Evolutionary conservation across 2,329 filamentous ascomycete genomes (phyloP), one percentile per base, ranked within the genome.

Genomic region (Fusarium musae): DNA sequence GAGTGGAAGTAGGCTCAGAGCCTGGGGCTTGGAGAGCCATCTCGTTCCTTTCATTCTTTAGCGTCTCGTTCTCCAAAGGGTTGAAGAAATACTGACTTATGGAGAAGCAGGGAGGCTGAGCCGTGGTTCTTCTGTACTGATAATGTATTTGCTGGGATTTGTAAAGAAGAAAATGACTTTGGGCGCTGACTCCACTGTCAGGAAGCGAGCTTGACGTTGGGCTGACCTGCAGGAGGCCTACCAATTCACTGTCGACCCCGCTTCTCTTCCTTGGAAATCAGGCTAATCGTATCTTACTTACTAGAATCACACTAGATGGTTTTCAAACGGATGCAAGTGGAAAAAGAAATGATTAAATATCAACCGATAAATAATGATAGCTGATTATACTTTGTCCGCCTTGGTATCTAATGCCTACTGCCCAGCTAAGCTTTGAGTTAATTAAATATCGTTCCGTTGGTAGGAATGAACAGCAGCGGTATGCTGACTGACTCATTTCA

Each of bases 81-180:
- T 2, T 0, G 12, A 10, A 40, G 0, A 0, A 7, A 40, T 40
- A 23, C 26, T 23, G 15, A n/a, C 5, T 3, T 5, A 13, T 0
- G 7, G 6, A n/a, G 15, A 12, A 12, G 0, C 0, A 32, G 10
- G 3, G 6, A 49, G 4, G 9, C 2, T n/a, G 2, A 5, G 4
- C 7, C 2, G 4, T 0, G 8, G 2, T 40, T 6, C 6, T 23
- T 3, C 2, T 4, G 5, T 10, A 5, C 17, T 15, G 23, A 1
- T 3, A 9, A 17, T 26, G 2, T 28, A 2, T 12, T 2, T 19
- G 3, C 15, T 28, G 5, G 0, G 6, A n/a, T 16, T 26, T 44
- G 9, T 0, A 26, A 26, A 26, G 28, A 19, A 17, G 30, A 3
- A 26, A 21, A 9, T 2, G 10, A 9, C 1, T 17, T 32, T 9